A percentile compares a stretch with the other conserved stretches of the same genome.
These are phyloP conservation scores for Stephania yunnanensis DNA, from an alignment of 164 flowering plant species.

Conservation along the genomic window DNA sequence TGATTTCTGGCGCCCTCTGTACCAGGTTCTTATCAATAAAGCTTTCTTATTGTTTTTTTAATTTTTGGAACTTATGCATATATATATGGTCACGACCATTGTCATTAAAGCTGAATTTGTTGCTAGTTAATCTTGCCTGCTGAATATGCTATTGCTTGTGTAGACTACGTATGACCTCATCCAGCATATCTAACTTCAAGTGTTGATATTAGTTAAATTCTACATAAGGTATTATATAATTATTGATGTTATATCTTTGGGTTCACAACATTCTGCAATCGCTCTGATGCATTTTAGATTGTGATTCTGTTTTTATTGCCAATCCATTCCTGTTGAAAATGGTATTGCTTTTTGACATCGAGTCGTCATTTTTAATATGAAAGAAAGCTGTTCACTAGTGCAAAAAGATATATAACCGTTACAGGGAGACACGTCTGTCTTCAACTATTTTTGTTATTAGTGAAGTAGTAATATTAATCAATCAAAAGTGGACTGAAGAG, in stretches of 20 bases:
- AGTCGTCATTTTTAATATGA: neutral
- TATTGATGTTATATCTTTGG: neutral
- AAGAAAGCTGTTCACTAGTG: too few relatives aligned
- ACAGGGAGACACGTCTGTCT: too few relatives aligned
- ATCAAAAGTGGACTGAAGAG: neutral
- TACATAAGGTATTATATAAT: neutral
- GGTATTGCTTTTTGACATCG: neutral
- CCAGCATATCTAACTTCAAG: neutral
- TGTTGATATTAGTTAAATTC: neutral
- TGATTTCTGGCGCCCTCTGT: constrained; percentile 93
- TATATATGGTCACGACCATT: neutral
- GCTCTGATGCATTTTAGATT: neutral
- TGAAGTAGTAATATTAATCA: too few relatives aligned
- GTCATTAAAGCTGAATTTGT: neutral
- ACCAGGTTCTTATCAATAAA: constrained; percentile 46
- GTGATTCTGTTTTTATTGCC: neutral
- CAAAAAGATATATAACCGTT: too few relatives aligned
- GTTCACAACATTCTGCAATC: neutral
- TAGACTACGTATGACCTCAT: too few relatives aligned
- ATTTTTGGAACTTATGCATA: neutral
- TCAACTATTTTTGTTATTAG: too few relatives aligned
- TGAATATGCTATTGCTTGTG: too few relatives aligned
- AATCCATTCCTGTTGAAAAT: neutral
- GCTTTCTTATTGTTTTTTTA: neutral
- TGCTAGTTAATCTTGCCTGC: too few relatives aligned